phyloP scores from a whole-genome alignment of 2,329 filamentous ascomycete species.

The Pleochaeta shiraiana region DNA sequence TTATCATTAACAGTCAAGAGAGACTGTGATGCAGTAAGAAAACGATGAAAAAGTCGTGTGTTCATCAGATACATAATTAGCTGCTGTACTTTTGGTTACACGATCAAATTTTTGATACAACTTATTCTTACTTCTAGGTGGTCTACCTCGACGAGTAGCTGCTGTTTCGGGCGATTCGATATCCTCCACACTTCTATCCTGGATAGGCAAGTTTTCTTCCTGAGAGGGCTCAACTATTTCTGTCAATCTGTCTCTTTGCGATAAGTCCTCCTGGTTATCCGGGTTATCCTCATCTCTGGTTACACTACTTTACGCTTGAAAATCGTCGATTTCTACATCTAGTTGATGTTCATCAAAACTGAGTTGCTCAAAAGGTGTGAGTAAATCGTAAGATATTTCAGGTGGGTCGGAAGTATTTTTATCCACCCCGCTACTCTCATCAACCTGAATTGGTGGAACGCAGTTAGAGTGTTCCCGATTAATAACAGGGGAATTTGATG shows the following conservation, averaged over 20 bases:
- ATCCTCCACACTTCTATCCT: neutral
- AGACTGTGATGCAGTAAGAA: conserved; percentile 1
- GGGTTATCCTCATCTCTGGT: neutral
- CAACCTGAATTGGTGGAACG: neutral
- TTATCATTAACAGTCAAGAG: neutral
- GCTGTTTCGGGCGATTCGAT: neutral
- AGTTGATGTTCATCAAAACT: conserved; percentile 3
- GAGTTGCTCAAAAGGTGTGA: conserved; percentile 3
- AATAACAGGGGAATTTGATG: neutral
- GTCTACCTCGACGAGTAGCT: neutral
- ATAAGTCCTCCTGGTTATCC: neutral
- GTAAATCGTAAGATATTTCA: neutral
- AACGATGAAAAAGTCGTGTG: neutral
- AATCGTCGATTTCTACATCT: neutral
- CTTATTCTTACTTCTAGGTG: neutral
- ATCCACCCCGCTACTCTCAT: neutral
- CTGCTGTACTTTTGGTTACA: neutral
- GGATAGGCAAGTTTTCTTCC: neutral
- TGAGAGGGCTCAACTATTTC: neutral
- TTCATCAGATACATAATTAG: neutral
- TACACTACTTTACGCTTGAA: neutral
- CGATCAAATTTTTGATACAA: neutral
- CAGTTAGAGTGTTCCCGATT: neutral
- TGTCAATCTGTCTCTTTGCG: neutral
- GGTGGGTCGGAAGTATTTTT: neutral